phyloP scores from a whole-genome alignment of 2,329 filamentous ascomycete species.

The Cytospora leucostoma region DNA sequence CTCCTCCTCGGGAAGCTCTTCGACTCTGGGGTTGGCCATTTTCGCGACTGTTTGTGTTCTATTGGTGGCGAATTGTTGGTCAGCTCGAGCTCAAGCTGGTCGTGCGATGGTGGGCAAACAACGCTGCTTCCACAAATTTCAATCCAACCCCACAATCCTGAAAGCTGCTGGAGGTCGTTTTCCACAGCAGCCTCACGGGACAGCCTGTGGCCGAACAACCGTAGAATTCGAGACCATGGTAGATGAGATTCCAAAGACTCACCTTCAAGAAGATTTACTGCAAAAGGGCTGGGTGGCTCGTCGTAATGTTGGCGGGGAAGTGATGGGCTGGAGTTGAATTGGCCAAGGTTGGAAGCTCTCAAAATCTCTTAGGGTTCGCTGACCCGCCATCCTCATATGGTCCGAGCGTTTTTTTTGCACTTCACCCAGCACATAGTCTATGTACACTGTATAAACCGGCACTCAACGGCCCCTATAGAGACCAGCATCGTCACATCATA shows the following conservation, averaged over 20 bases:
- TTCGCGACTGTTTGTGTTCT: slow-evolving; percentile 38
- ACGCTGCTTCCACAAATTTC: slow-evolving; percentile 27
- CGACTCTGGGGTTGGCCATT: slow-evolving; percentile 97
- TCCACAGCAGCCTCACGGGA: slow-evolving; percentile 2
- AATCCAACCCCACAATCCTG: slow-evolving; percentile 25
- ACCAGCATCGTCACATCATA: neutral
- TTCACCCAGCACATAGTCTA: neutral
- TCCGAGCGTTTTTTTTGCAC: neutral
- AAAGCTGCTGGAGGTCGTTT: slow-evolving; percentile 13
- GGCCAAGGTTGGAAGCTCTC: slow-evolving; percentile 23
- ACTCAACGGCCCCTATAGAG: neutral
- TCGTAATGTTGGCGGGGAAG: slow-evolving; percentile 20
- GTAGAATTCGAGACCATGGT: neutral
- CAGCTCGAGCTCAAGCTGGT: slow-evolving; percentile 29
- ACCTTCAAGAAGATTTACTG: slow-evolving; percentile 20
- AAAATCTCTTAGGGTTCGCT: slow-evolving; percentile 45
- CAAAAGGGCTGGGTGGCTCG: slow-evolving; percentile 11
- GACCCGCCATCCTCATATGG: slow-evolving; percentile 26
- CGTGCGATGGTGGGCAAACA: slow-evolving; percentile 9
- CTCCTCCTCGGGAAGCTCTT: slow-evolving; percentile 94
- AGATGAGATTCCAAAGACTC: slow-evolving; percentile 15
- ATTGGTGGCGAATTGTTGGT: slow-evolving; percentile 30
- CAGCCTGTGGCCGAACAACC: neutral
- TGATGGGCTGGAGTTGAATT: slow-evolving; percentile 18
- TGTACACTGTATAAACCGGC: neutral